Evolutionary conservation across 2,329 filamentous ascomycete genomes (phyloP).

Genomic region (Pestalotiopsis sp.): DNA sequence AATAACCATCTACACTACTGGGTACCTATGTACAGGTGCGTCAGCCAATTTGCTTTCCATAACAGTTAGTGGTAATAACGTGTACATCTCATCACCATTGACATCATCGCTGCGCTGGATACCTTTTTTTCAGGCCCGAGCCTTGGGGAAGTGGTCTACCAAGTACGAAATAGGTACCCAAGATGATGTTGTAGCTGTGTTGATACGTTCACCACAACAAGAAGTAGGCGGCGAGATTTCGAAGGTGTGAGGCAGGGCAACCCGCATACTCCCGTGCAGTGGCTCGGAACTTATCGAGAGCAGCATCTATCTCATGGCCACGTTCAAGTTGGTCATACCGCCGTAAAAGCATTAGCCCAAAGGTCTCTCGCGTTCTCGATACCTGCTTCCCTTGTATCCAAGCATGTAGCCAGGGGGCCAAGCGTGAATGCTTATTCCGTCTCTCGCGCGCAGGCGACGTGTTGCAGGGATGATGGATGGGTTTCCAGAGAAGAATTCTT

Average conservation of each 20-base stretch:
- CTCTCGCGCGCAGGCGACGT: not conserved
- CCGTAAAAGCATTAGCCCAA: not conserved
- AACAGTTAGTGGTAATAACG: not conserved
- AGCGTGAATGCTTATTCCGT: not conserved
- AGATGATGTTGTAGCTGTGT: no score
- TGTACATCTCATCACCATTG: not conserved
- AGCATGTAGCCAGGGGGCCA: not conserved
- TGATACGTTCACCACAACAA: no score
- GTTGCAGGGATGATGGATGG: constrained; percentile 1
- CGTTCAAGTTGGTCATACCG: no score
- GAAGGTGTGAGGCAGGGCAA: no score
- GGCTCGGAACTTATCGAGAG: no score
- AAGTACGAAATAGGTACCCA: not conserved
- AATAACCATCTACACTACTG: not conserved
- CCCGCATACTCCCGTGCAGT: no score
- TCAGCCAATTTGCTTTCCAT: not conserved
- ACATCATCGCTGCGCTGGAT: not conserved
- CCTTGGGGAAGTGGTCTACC: not conserved
- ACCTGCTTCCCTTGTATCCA: not conserved
- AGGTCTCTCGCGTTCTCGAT: not conserved
- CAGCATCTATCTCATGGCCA: no score
- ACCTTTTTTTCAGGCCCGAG: not conserved
- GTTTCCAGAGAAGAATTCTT: constrained; percentile 4
- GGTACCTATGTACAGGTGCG: not conserved
- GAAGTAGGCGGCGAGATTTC: no score